These are phyloP conservation scores for Paramecium primaurelia DNA, from an alignment of 73 alveolate genomes.

Conservation along the genomic window DNA sequence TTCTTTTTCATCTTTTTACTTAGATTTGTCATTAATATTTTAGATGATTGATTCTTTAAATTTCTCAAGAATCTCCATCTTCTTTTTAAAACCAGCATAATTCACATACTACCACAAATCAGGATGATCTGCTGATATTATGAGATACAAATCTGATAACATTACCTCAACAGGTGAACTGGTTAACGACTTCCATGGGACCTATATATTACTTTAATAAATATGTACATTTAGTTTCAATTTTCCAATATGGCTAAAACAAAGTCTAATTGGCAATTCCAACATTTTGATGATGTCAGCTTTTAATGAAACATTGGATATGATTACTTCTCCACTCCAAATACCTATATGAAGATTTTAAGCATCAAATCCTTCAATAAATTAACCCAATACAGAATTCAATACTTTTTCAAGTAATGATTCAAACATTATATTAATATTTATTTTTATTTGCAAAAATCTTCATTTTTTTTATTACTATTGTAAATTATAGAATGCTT, in stretches of 20 bases:
- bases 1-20: constrained; percentile 68
- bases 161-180: constrained; percentile 89
- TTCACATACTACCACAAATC: constrained; percentile 72
- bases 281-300: constrained; percentile 83
- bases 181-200: constrained; percentile 93
- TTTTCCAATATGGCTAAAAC: constrained; percentile 84
- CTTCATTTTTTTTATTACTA: background rate
- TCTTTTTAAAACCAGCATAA: constrained; percentile 56
- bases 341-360: constrained; percentile 70
- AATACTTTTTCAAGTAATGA: constrained; percentile 86
- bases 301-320: constrained; percentile 85
- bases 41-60: constrained; percentile 45
- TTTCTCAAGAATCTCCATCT: constrained; percentile 63
- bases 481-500: background rate
- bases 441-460: background rate
- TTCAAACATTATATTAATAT: constrained; percentile 63
- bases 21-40: constrained; percentile 42
- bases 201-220: background rate
- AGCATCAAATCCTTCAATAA: constrained; percentile 86
- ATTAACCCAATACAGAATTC: constrained; percentile 86
- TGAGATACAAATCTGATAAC: constrained; percentile 82
- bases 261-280: constrained; percentile 81
- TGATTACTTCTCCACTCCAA: constrained; percentile 68
- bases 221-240: constrained; percentile 59
- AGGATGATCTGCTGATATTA: constrained; percentile 72